Percentiles rank a stretch among this genome's conserved stretches.
phyloP scores from a whole-genome alignment of 2,329 filamentous ascomycete genomes.

The Diaporthe nobilis region DNA sequence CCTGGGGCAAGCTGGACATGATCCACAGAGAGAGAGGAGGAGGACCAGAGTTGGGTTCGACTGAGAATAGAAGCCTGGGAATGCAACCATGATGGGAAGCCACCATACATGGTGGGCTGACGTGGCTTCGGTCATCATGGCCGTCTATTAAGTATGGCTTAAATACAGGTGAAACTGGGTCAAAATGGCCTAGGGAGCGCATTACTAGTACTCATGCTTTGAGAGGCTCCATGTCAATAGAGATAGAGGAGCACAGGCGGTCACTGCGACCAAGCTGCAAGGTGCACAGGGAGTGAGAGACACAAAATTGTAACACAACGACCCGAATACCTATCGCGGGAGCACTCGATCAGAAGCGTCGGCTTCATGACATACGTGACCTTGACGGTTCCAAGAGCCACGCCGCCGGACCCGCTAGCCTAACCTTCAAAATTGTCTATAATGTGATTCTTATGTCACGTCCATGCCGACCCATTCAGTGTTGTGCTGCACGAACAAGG shows the following conservation, averaged over 20 bases:
- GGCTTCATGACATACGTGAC: neutral
- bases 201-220: neutral
- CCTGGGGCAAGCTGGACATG: constrained; percentile 48
- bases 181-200: neutral
- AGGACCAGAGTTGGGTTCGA: constrained; percentile 41
- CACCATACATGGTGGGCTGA: neutral
- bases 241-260: neutral
- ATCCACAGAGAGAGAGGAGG: constrained; percentile 38
- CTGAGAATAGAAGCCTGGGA: neutral
- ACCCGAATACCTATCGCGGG: neutral
- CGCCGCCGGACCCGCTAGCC: neutral
- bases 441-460: neutral
- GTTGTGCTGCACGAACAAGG: neutral
- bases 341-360: too few relatives aligned
- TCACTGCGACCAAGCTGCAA: neutral
- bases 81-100: neutral
- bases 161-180: neutral
- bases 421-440: neutral
- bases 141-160: neutral
- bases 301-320: constrained; percentile 1
- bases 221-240: neutral
- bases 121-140: neutral
- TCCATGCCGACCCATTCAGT: neutral
- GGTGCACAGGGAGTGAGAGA: neutral
- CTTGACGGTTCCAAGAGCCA: neutral